Evolutionary conservation across 2,329 filamentous ascomycete genomes (phyloP).

Genomic region (Diaporthe aspalathi): DNA sequence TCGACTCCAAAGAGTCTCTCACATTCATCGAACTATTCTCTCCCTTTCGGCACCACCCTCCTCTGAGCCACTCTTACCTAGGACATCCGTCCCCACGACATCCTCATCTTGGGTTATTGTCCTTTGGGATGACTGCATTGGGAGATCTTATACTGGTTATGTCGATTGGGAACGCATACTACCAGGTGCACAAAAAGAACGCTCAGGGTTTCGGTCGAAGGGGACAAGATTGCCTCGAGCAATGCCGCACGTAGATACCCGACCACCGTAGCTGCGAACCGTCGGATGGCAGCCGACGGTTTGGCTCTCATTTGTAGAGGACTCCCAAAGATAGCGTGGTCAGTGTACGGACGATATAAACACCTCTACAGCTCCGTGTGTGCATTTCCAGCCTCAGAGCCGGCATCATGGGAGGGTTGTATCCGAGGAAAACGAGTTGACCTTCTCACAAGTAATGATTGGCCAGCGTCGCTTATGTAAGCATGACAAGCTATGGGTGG

Average conservation of each 20-base stretch:
- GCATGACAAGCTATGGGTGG: slow-evolving; percentile 8
- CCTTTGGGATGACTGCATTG: too few relatives aligned
- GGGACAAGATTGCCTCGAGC: not conserved
- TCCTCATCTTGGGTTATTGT: too few relatives aligned
- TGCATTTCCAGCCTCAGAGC: not conserved
- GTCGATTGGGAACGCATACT: not conserved
- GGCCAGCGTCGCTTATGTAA: slow-evolving; percentile 19
- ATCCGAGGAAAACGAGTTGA: slow-evolving; percentile 9
- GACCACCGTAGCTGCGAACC: not conserved
- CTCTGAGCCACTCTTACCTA: too few relatives aligned
- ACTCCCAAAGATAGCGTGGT: not conserved
- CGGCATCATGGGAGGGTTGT: not conserved
- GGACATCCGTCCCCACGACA: too few relatives aligned
- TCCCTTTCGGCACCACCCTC: not conserved
- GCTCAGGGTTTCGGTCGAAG: not conserved
- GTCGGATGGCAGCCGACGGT: not conserved
- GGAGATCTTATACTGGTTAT: too few relatives aligned
- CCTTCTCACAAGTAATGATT: slow-evolving; percentile 31
- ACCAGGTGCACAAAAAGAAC: not conserved
- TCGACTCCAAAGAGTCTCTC: not conserved
- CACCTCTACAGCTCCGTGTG: not conserved
- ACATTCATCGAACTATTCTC: not conserved
- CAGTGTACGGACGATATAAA: not conserved
- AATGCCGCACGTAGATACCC: not conserved
- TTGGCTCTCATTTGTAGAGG: not conserved